Percentiles rank a stretch among this genome's conserved stretches.
Conservation (phyloP, 192 early-diverging fungal species). For the Backusella mclennaniae region DNA sequence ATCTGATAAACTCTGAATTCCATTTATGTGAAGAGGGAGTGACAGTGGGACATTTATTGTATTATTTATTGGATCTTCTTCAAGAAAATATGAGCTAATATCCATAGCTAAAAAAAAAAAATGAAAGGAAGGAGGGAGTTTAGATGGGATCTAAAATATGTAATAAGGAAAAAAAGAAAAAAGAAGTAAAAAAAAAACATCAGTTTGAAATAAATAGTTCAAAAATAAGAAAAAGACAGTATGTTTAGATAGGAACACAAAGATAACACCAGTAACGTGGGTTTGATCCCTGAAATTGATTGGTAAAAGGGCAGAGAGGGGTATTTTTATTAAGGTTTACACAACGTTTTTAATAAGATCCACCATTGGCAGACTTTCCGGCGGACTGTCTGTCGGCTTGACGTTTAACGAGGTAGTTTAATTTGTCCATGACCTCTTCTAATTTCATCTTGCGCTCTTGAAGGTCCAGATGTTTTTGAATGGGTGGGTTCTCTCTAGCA, state of each 20-base stretch:
- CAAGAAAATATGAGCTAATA: not conserved
- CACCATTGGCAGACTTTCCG: not conserved
- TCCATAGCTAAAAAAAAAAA: not conserved
- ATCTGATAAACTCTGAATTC: not conserved
- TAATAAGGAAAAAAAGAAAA: not conserved
- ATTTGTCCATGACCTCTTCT: conserved; percentile 75
- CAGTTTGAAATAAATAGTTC: not conserved
- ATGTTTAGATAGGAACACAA: not conserved
- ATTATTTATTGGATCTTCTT: not conserved
- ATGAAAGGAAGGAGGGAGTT: not conserved
- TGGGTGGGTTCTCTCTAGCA: conserved; percentile 84
- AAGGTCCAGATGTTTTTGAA: conserved; percentile 82
- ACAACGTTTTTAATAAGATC: conserved; percentile 3
- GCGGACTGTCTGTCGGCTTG: conserved; percentile 48
- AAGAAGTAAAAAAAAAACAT: not conserved
- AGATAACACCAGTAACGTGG: not conserved
- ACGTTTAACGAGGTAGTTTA: conserved; percentile 57
- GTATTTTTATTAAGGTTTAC: conserved; percentile 1
- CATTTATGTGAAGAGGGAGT: not conserved
- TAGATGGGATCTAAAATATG: not conserved
- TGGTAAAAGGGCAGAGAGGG: not conserved
- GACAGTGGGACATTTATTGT: not conserved
- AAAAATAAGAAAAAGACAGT: not conserved
- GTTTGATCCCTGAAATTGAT: not conserved
- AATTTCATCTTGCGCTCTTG: conserved; percentile 83